Evolutionary conservation across 1,139 yeast species (phyloP), one percentile per base, ranked within the genome.

Genomic region (Debaryomyces sp.): DNA sequence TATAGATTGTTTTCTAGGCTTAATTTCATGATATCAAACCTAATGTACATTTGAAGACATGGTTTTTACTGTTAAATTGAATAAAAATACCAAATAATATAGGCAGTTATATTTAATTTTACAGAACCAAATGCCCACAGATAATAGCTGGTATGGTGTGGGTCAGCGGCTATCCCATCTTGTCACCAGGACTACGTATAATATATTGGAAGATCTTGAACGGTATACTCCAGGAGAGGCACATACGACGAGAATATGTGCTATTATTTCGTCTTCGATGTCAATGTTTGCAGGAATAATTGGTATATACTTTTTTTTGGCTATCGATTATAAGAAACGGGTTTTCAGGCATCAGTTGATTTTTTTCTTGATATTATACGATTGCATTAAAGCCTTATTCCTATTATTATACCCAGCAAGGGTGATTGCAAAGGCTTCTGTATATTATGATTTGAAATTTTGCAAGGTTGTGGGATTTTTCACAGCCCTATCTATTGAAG

Each of bases 401-500:
- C 75, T 90, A 44, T 66, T 90, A 52, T 73, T 89, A 50, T 91
- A 85, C 63, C 96, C 96, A 0, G 75, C 85, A 1, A 64, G 85
- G 37, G 84, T 85, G 2, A 64, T 85, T 36, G 64, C 78, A 7
- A 74, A 75, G 36, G 66, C 71, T 23, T 64, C 75, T n/a, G 71
- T 82, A 1, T 82, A 84, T 61, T 74, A 77, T 46, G 80, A 81
- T 56, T 68, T 73, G 21, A 71, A 68, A 34, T 84, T 88, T 55
- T 84, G 89, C 58, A 85, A 87, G 60, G 84, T 85, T 12, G 81
- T 89, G 42, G 97, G 97, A 4, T 91, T 89, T 73, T 85, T 90
- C 66, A 87, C 96, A 0, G 89, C 95, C 1, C 77, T 84, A 36
- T 80, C 92, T 29, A 87, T 89, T 26, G 96, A 90, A 65, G 96